Conservation (phyloP, 345 rosid genomes). For the Bruguiera parviflora region DNA sequence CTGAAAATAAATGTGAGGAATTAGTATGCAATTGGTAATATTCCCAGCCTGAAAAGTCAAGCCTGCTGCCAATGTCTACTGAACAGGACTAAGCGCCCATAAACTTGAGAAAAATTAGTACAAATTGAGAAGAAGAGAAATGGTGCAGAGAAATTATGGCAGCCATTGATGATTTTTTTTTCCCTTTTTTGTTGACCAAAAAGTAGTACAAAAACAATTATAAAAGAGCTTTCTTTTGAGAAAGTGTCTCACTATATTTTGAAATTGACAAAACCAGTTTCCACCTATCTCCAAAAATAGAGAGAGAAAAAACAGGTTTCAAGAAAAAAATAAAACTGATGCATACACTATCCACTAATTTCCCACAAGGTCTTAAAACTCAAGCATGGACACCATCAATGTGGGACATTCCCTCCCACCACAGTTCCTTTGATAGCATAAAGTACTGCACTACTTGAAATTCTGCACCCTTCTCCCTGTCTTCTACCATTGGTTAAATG, state of each 20-base stretch:
- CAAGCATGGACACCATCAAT: not conserved
- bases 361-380: not conserved
- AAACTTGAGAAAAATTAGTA: too few relatives aligned
- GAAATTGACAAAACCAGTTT: too few relatives aligned
- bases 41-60: not conserved
- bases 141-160: not conserved
- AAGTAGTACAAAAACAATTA: not conserved
- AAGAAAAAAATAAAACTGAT: not conserved
- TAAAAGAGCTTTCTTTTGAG: not conserved
- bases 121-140: too few relatives aligned
- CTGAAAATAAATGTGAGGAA: slow-evolving; percentile 36
- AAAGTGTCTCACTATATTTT: not conserved
- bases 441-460: too few relatives aligned
- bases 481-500: too few relatives aligned
- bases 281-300: too few relatives aligned
- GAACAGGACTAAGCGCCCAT: not conserved
- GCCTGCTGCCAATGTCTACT: not conserved
- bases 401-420: not conserved
- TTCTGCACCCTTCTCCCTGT: too few relatives aligned
- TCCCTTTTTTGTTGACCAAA: not conserved
- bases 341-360: not conserved
- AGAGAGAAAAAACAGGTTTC: not conserved
- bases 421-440: not conserved
- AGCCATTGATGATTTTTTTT: not conserved
- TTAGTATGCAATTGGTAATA: slow-evolving; percentile 2